Evolutionary conservation across 495 filamentous ascomycete genomes (phyloP), one percentile per base, ranked within the genome.

Genomic region (Neurospora sp.): DNA sequence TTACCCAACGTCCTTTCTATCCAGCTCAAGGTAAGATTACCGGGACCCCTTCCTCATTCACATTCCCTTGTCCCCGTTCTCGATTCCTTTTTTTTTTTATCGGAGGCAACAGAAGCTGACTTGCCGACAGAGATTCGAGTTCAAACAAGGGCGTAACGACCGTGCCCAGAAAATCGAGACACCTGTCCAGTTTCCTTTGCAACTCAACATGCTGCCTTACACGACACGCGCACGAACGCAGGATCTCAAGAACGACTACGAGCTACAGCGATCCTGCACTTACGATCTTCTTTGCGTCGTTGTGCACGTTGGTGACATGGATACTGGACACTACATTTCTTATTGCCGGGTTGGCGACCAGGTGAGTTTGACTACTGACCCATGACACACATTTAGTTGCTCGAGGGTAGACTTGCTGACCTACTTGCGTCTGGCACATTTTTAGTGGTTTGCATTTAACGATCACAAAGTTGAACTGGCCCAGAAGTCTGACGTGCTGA

Each of bases 1-100:
- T 83, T 97, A 42, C 93, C 94, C 0, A 92, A 93, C 35, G 93
- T 97, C 31, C 82, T 97, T n/a, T 91, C 92, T 71, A 94, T 98
- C 79, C 94, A 97, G 76, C 84, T 98, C 39, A 97, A 97, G 89
- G 93, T 94, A 81, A 47, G 82, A 70, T 14, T 39, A 8, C n/a
- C 12, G 18, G 18, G 39, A 42, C n/a, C 10, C 44, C 14, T 39
- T 42, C 10, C 12, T 16, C 14, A 45, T 27, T 3, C 69, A 7
- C n/a, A 9, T 6, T 39, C 18, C 35, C 69, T 37, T 12, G 71
- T 73, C 14, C 74, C 31, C 39, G 42, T 35, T 65, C 5, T 14
- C 53, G 14, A 14, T 18, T 27, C 20, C 47, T 35, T 65, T 18
- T 22, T 22, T 22, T 22, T 22, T 65, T 35, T 12, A 7, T 69